These are phyloP conservation scores for Vigna reflexopilosa DNA, from an alignment of 306 rosid species.

Conservation along the genomic window DNA sequence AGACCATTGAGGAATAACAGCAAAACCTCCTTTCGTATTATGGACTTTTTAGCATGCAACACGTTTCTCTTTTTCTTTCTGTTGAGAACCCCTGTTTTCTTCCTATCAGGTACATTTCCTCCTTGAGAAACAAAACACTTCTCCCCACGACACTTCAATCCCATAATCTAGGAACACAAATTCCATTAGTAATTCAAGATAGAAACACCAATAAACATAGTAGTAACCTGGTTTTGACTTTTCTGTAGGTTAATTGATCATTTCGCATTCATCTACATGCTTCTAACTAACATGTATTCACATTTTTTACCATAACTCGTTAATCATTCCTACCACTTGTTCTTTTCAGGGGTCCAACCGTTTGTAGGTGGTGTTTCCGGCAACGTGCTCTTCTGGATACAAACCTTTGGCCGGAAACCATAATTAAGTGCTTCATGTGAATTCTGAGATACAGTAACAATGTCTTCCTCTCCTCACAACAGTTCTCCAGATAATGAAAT, in stretches of 20 bases:
- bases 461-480: slow-evolving; percentile 46
- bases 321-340: not conserved
- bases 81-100: slow-evolving; percentile 53
- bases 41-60: slow-evolving; percentile 41
- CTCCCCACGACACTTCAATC: slow-evolving; percentile 1
- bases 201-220: not conserved
- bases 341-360: slow-evolving; percentile 54
- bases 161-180: slow-evolving; percentile 18
- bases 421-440: slow-evolving; percentile 46
- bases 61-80: slow-evolving; percentile 51
- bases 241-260: not conserved
- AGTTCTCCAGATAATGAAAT: not conserved
- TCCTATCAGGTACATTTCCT: slow-evolving; percentile 60
- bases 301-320: not conserved
- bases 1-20: slow-evolving; percentile 62
- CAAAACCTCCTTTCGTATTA: slow-evolving; percentile 42
- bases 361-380: slow-evolving; percentile 57
- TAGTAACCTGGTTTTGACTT: slow-evolving; percentile 2
- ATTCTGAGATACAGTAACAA: slow-evolving; percentile 43
- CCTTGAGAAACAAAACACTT: not conserved
- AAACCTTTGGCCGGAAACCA: slow-evolving; percentile 53
- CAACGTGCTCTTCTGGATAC: slow-evolving; percentile 32
- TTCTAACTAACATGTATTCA: not conserved
- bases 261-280: slow-evolving; percentile 14
- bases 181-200: slow-evolving; percentile 19